Conservation (phyloP, 2,329 filamentous ascomycete species). For the Colletotrichum phormii region DNA sequence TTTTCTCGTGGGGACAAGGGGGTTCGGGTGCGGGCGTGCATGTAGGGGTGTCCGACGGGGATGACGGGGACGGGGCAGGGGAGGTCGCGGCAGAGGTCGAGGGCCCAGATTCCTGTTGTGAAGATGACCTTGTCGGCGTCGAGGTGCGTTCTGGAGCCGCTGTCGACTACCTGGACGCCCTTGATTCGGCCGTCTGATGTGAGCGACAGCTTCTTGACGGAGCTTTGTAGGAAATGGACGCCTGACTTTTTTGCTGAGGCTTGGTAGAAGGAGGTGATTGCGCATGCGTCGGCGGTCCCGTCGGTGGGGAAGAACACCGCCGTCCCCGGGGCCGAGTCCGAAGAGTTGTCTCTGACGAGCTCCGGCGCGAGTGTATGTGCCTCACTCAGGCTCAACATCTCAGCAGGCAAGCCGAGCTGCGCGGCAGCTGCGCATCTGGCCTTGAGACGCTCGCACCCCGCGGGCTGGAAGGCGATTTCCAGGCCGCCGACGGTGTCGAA, state of each 20-base stretch:
- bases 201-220: background rate
- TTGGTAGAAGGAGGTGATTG: slow-evolving; percentile 19
- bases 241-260: slow-evolving; percentile 3
- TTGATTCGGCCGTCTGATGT: background rate
- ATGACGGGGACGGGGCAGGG: slow-evolving; percentile 17
- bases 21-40: background rate
- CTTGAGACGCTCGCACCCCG: background rate
- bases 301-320: slow-evolving; percentile 15
- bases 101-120: slow-evolving; percentile 23
- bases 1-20: background rate
- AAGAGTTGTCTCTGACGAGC: background rate
- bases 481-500: slow-evolving; percentile 19
- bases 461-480: slow-evolving; percentile 4
- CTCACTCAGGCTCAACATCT: slow-evolving; percentile 3
- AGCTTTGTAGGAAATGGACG: background rate
- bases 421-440: background rate
- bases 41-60: slow-evolving; percentile 23
- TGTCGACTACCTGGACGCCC: background rate
- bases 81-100: background rate
- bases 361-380: slow-evolving; percentile 14
- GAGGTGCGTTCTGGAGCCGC: background rate
- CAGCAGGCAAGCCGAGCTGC: background rate
- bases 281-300: slow-evolving; percentile 15
- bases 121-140: slow-evolving; percentile 10
- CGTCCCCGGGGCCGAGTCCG: background rate